Base-by-base conservation (phyloP, 495 filamentous ascomycete genomes). In the Trichoderma virens region DNA sequence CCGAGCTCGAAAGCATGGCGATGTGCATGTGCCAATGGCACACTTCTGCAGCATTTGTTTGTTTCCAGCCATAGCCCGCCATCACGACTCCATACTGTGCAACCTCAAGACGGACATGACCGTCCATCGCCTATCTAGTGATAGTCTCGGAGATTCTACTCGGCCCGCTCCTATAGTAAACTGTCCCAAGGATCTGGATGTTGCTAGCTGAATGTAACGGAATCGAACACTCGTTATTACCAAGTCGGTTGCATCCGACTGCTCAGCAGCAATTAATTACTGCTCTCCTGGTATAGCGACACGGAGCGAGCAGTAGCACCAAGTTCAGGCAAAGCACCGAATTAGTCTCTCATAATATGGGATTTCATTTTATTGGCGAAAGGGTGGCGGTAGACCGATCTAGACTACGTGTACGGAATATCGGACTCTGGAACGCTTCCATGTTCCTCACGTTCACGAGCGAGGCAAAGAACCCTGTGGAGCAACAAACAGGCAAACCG, bases 101-200 rank as follows among this genome's bases (percentile, higher is more conserved):
- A 9, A 25, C 43, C 9, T 47, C 20, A 9, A 20, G 51, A 16
- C 51, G 51, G 51, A 56, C 16, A 56, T 56, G 51, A 31, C 51
- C 51, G 51, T 30, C 51, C 9, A 56, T 56, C 51, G 51, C 51
- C 51, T 56, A 56, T 56, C 51, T 56, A 16, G 51, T 56, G 51
- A 28, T 31, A 56, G 51, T 28, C 51, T 56, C 51, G 51, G 51
- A 56, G 51, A 56, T 56, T 56, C 51, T 28, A 30, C 51, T 56
- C 51, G 51, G 51, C 51, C 51, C 51, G 51, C 51, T 11, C 51
- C 51, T 28, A 18, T 30, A 56, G 25, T 56, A 14, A 56, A 30
- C 51, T 25, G 51, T 56, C 51, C 51, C 51, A 56, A 18, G 25
- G 51, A 56, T 56, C 51, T 56, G 51, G 51, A 56, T 28, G 5